These are phyloP conservation scores for Pichia sp. DNA, from an alignment of 1,139 yeast species.

Conservation along the genomic window DNA sequence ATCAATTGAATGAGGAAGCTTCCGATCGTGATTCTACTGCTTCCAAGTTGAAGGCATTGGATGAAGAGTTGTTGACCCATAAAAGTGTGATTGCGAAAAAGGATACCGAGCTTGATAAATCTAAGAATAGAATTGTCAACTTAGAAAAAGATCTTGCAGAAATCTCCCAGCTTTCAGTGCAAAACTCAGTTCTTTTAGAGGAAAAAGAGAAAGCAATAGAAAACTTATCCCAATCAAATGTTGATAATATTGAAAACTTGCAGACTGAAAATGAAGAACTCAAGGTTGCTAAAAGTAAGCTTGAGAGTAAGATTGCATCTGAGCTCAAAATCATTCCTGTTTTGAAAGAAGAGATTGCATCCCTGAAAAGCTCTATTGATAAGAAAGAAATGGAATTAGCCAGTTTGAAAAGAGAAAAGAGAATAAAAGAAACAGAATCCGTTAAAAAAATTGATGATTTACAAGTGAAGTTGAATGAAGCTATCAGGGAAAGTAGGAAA, in stretches of 20 bases:
- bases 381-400: conserved; percentile 23
- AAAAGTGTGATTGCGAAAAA: conserved; percentile 40
- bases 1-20: not conserved
- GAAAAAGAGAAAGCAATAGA: conserved; percentile 10
- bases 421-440: conserved; percentile 6
- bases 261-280: conserved; percentile 25
- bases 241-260: conserved; percentile 18
- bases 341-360: conserved; percentile 35
- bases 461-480: conserved; percentile 9
- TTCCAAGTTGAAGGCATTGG: conserved; percentile 22
- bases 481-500: conserved; percentile 4
- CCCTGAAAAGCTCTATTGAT: conserved; percentile 28
- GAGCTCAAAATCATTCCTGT: conserved; percentile 37
- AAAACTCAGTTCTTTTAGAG: not conserved
- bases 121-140: conserved; percentile 38
- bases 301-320: conserved; percentile 10
- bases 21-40: not conserved
- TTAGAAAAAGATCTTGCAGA: conserved; percentile 33
- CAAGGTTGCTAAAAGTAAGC: conserved; percentile 13
- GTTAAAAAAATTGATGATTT: conserved; percentile 9
- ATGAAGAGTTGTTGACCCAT: conserved; percentile 37
- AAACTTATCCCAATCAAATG: conserved; percentile 4
- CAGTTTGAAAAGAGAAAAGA: conserved; percentile 16
- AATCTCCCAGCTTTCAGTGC: not conserved
- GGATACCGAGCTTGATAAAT: conserved; percentile 39